A percentile compares a stretch with the other conserved stretches of the same genome.
These are phyloP conservation scores for Pseudogymnoascus sp. DNA, from an alignment of 2,329 filamentous ascomycete species.

Conservation along the genomic window DNA sequence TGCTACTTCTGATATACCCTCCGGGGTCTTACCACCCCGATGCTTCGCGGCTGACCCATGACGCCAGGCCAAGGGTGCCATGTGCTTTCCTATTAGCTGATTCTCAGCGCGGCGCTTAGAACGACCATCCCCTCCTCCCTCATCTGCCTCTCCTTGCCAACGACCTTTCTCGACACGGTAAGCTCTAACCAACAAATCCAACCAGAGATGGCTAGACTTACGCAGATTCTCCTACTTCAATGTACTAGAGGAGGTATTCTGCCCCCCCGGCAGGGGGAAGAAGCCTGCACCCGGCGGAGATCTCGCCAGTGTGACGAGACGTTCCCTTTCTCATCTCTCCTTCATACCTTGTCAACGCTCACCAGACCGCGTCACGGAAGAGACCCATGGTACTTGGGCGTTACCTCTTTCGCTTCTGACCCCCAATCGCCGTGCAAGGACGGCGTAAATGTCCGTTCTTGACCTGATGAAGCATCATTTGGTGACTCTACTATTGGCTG, in stretches of 20 bases:
- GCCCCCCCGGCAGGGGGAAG: neutral
- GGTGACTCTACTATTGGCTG: conserved; percentile 1
- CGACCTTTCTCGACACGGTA: neutral
- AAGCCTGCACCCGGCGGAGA: conserved; percentile 5
- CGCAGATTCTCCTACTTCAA: neutral
- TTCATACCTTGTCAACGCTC: neutral
- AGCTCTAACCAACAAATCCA: neutral
- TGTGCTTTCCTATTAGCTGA: conserved; percentile 1
- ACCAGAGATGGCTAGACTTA: neutral
- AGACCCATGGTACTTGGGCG: neutral
- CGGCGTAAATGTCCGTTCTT: neutral
- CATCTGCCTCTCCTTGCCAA: neutral
- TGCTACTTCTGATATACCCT: neutral
- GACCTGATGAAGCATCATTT: neutral
- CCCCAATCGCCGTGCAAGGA: neutral
- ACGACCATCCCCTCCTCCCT: neutral
- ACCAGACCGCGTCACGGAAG: conserved; percentile 3
- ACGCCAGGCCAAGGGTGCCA: conserved; percentile 3
- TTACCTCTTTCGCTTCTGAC: neutral
- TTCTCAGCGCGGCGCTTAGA: conserved; percentile 3
- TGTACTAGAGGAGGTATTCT: neutral
- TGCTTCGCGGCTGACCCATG: conserved; percentile 5
- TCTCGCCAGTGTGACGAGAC: conserved; percentile 1
- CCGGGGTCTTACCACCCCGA: neutral
- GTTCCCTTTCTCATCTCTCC: neutral